Conservation (phyloP, 2,329 filamentous ascomycete genomes). For the Aspergillus aculeatus region DNA sequence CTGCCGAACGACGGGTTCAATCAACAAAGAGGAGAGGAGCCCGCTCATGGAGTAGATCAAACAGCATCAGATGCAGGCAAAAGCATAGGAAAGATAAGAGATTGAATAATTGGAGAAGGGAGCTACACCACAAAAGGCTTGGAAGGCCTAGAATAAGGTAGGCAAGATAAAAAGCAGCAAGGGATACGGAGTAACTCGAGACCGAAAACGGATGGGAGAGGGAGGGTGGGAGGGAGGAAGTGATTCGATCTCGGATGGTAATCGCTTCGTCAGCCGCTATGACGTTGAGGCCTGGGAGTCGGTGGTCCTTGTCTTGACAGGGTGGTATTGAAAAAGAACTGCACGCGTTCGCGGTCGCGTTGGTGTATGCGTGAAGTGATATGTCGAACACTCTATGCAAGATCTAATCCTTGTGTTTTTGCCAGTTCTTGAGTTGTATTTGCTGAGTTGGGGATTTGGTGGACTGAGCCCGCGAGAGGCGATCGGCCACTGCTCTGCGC, state of each 20-base stretch:
- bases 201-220: background rate
- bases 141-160: background rate
- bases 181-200: background rate
- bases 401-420: no score
- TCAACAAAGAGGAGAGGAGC: conserved; percentile 44
- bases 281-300: background rate
- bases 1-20: conserved; percentile 45
- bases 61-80: background rate
- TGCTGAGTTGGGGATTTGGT: no score
- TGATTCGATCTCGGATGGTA: background rate
- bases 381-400: no score
- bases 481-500: no score
- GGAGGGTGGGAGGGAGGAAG: background rate
- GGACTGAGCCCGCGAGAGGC: no score
- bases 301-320: background rate
- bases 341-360: background rate
- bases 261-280: background rate
- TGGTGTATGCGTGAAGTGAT: no score
- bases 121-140: background rate
- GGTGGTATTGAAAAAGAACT: background rate
- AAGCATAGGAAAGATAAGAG: background rate
- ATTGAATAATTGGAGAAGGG: background rate
- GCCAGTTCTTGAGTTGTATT: no score
- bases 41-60: conserved; percentile 42
- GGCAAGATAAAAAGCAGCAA: background rate